Percentiles rank a stretch among this genome's conserved stretches.
Evolutionary conservation across 768 basidiomycete species (phyloP).

Genomic region (Paxillus involutus): DNA sequence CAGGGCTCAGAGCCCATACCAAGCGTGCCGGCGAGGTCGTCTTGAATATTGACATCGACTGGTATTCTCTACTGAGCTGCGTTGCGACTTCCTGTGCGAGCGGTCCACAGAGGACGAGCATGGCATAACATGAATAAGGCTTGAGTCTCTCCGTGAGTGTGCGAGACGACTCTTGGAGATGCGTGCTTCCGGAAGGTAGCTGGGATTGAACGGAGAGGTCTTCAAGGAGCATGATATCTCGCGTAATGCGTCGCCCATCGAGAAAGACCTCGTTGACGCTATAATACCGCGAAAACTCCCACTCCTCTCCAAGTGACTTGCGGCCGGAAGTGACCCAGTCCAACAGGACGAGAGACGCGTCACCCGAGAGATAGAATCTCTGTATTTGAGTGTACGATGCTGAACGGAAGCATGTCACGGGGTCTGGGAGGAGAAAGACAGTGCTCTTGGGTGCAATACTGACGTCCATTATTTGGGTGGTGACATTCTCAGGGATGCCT

Average conservation of each 20-base stretch:
- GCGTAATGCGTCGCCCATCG: slow-evolving; percentile 61
- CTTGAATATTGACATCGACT: slow-evolving; percentile 63
- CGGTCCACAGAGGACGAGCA: slow-evolving; percentile 77
- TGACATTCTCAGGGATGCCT: slow-evolving; percentile 29
- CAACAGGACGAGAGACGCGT: slow-evolving; percentile 69
- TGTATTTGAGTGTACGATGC: slow-evolving; percentile 86
- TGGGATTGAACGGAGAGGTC: slow-evolving; percentile 23
- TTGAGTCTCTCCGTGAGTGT: slow-evolving; percentile 59
- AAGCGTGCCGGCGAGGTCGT: slow-evolving; percentile 51
- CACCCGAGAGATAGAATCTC: slow-evolving; percentile 62
- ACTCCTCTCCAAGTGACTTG: slow-evolving; percentile 79
- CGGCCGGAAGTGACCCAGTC: slow-evolving; percentile 95
- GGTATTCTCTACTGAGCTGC: slow-evolving; percentile 49
- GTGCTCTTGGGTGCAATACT: slow-evolving; percentile 49
- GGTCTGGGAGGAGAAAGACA: slow-evolving; percentile 86
- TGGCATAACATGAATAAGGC: slow-evolving; percentile 92
- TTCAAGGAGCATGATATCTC: slow-evolving; percentile 79
- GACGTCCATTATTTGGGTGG: slow-evolving; percentile 65
- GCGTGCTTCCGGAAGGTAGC: slow-evolving; percentile 12
- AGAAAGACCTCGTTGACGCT: slow-evolving; percentile 83
- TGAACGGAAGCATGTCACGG: slow-evolving; percentile 86
- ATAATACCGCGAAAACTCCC: slow-evolving; percentile 84
- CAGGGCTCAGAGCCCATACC: slow-evolving; percentile 78
- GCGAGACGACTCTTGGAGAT: slow-evolving; percentile 36
- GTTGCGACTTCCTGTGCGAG: slow-evolving; percentile 46